Conservation (phyloP, 139 green algal genomes). For the Chlamydomonas schloesseri region DNA sequence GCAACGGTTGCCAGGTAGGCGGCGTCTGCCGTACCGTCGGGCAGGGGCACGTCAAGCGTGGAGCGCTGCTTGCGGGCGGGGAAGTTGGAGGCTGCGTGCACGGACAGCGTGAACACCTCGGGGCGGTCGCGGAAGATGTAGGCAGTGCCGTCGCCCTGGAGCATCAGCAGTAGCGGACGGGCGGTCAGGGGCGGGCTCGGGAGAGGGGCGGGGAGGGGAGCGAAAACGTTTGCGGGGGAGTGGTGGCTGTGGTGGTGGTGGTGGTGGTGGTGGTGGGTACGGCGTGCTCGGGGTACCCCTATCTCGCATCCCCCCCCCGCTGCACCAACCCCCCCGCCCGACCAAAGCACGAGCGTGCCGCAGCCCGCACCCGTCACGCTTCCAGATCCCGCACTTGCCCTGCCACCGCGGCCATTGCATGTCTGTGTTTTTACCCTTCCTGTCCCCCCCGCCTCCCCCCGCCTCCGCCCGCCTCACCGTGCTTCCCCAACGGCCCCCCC, state of each 20-base stretch:
- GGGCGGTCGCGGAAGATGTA: slow-evolving; percentile 28
- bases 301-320: too few relatives aligned
- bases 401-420: too few relatives aligned
- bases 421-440: too few relatives aligned
- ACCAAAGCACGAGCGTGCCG: too few relatives aligned
- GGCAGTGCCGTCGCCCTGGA: slow-evolving; percentile 56
- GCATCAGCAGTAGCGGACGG: neutral
- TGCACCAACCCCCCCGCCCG: too few relatives aligned
- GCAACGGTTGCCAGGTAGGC: slow-evolving; percentile 64
- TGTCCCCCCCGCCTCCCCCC: too few relatives aligned
- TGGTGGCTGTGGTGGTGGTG: neutral
- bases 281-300: too few relatives aligned
- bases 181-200: neutral
- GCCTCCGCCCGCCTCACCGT: too few relatives aligned
- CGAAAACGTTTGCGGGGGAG: too few relatives aligned
- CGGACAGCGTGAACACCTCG: slow-evolving; percentile 76
- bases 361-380: too few relatives aligned
- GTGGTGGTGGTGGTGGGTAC: too few relatives aligned
- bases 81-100: slow-evolving; percentile 91
- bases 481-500: neutral
- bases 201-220: neutral
- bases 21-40: slow-evolving; percentile 75
- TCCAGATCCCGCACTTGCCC: too few relatives aligned
- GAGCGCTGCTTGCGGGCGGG: slow-evolving; percentile 83
- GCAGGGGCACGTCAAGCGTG: slow-evolving; percentile 80